Percentiles rank a stretch among this genome's conserved stretches.
These are phyloP conservation scores for Carpinus fangiana DNA, from an alignment of 306 rosid genomes.

Conservation along the genomic window DNA sequence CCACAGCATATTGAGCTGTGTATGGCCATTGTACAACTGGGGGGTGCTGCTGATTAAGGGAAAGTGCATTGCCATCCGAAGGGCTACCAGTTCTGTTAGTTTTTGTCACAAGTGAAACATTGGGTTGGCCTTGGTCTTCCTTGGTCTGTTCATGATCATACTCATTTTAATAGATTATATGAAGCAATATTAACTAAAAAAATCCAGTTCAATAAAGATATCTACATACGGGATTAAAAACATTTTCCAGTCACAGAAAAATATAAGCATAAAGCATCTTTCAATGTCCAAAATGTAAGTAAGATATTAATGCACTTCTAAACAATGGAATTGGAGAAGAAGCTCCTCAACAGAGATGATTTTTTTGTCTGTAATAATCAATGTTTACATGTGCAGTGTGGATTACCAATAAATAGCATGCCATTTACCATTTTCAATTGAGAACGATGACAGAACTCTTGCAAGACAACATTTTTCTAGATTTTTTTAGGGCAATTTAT, in stretches of 20 bases:
- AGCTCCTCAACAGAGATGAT: background rate
- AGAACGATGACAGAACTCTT: background rate
- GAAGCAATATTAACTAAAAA: background rate
- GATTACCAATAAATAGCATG: background rate
- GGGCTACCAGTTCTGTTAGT: slow-evolving; percentile 17
- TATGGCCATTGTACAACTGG: slow-evolving; percentile 30
- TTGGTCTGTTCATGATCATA: slow-evolving; percentile 41
- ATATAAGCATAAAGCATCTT: background rate
- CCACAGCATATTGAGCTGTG: slow-evolving; percentile 32
- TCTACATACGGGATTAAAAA: background rate
- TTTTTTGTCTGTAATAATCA: background rate
- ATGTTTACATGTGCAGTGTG: background rate
- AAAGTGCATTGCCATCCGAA: slow-evolving; percentile 21
- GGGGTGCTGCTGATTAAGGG: slow-evolving; percentile 32
- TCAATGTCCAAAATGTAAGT: background rate
- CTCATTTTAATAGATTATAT: slow-evolving; percentile 10
- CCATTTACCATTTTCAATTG: background rate
- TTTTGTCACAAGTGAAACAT: slow-evolving; percentile 12
- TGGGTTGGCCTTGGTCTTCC: slow-evolving; percentile 23
- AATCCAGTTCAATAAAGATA: background rate
- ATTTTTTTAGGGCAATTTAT: background rate
- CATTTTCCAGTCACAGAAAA: background rate
- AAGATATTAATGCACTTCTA: slow-evolving; percentile 3
- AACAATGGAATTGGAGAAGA: background rate
- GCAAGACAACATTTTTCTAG: background rate